phyloP scores from a whole-genome alignment of 345 rosid species.

The Melaleuca alternifolia region DNA sequence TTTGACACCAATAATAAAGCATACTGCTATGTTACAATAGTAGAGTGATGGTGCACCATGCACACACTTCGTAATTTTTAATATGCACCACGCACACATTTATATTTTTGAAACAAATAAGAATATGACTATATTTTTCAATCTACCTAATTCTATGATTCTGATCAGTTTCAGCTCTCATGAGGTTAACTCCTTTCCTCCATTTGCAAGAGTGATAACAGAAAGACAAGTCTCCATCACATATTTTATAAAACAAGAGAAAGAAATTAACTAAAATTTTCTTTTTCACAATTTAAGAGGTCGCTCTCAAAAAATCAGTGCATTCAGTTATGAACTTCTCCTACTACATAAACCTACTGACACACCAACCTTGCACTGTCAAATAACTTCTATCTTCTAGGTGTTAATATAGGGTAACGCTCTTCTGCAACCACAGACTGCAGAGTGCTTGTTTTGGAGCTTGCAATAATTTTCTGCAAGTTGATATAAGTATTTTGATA shows the following conservation, averaged over 20 bases:
- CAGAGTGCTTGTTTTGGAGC: not conserved
- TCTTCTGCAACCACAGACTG: not conserved
- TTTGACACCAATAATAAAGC: not conserved
- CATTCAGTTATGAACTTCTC: not conserved
- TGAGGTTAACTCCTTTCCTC: not conserved
- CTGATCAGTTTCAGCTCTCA: not conserved
- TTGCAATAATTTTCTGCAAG: not conserved
- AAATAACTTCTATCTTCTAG: not conserved
- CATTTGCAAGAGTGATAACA: not conserved
- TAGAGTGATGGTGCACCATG: not conserved
- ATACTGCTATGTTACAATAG: not conserved
- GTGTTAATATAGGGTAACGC: not conserved
- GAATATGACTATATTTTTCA: not conserved
- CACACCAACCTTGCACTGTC: not conserved
- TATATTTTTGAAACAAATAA: not conserved
- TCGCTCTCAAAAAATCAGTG: not conserved
- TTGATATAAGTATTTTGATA: not conserved
- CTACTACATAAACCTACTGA: not conserved
- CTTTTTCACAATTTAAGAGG: not conserved
- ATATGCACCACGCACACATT: not conserved
- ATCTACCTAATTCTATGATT: not conserved
- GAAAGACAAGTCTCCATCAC: not conserved
- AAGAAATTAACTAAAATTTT: not conserved
- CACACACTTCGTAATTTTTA: not conserved
- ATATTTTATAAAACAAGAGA: not conserved